Evolutionary conservation across 139 green algal genomes (phyloP), one percentile per base, ranked within the genome.

Genomic region (Chlorella sp.): DNA sequence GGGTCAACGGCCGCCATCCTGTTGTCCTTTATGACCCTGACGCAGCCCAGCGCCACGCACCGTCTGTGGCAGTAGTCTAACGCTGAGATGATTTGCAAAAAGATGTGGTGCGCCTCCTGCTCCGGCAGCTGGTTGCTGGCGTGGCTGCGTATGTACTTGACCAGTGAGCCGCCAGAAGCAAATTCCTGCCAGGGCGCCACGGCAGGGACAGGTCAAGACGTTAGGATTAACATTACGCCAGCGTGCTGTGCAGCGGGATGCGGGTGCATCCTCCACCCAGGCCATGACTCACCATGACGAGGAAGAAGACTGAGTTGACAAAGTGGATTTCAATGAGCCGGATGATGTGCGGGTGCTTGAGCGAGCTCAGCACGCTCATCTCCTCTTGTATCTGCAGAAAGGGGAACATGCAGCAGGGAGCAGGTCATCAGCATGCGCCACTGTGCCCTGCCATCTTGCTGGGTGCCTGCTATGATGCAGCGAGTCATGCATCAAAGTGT

Each of bases 1-100:
- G n/a, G n/a, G n/a, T n/a, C n/a, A n/a, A n/a, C n/a, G n/a, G n/a
- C n/a, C n/a, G n/a, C n/a, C n/a, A n/a, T n/a, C n/a, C n/a, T n/a
- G n/a, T n/a, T n/a, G n/a, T n/a, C n/a, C n/a, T n/a, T n/a, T n/a
- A n/a, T n/a, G n/a, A n/a, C n/a, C n/a, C n/a, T n/a, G n/a, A n/a
- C n/a, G n/a, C n/a, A n/a, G n/a, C n/a, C n/a, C n/a, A n/a, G n/a
- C n/a, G n/a, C n/a, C n/a, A n/a, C n/a, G n/a, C n/a, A 85, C 80
- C 86, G 68, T 31, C 85, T 77, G 73, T 95, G 90, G 80, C 90
- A 95, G 75, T 90, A 95, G 72, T 92, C 86, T 6, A 95, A 61
- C 3, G 85, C 90, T 17, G 77, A 77, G 0, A 89, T 50, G 20
- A 93, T 88, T 67, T 90, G 82, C 49, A 76, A 22, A 35, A 95